Base-by-base conservation (phyloP, 768 basidiomycete species). In the Leccinum truebloodii region DNA sequence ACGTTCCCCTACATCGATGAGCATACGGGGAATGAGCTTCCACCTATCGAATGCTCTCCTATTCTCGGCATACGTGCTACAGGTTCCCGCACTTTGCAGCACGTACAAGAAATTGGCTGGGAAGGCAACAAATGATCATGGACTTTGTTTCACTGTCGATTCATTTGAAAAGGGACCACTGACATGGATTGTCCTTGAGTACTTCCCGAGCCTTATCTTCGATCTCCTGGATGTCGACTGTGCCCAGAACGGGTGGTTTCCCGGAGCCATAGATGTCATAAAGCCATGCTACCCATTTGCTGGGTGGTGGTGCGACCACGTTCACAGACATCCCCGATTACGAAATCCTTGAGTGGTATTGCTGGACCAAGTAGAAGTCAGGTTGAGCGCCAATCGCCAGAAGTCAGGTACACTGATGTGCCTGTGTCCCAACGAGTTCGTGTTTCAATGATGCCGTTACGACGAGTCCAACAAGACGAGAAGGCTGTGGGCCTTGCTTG, bases 21-120 rank as follows among this genome's bases (percentile, higher is more conserved):
- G 78, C 76, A 84, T 75, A 12, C 82, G 78, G 9, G 84, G 84
- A 22, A 86, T 71, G 62, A 87, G 83, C 44, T 79, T 76, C 80
- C 82, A 85, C 18, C 76, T 72, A 60, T 82, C 80, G 67, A 85
- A 81, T 0, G 84, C 83, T 62, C 82, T 80, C 51, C 80, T 76
- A 67, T 94, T 94, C 61, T 83, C 84, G 30, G 72, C 77, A 69
- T 86, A 81, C 3, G 92, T 94, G 28, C 80, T 76, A 59, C 78
- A 76, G 5, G 83, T 81, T 0, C 92, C 92, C 4, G 92, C 90
- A 64, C 83, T 86, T 52, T 88, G 89, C 57, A 79, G 79, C 5
- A 87, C 85, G 66, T 91, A 93, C 70, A 81, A 73, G 75, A 86
- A 93, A 9, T 88, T 80, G 71, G 46, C 85, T 89, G 78, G 4